phyloP scores from a whole-genome alignment of 108 stramenopile genomes.

The Skeletonema costatum region DNA sequence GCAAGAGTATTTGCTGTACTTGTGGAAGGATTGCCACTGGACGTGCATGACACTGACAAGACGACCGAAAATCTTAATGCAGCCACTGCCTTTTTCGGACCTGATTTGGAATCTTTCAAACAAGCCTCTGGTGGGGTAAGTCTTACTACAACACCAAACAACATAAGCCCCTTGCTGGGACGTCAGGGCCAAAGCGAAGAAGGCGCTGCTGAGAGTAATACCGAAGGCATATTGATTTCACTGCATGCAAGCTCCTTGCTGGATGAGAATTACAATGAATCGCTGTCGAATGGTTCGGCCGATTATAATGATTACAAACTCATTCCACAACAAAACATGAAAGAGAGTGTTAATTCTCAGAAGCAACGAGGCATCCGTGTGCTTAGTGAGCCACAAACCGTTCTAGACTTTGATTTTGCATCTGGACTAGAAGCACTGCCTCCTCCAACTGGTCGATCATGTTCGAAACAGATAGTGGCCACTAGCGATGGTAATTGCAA shows the following conservation, averaged over 20 bases:
- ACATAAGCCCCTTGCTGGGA: conserved; percentile 20
- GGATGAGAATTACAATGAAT: conserved; percentile 11
- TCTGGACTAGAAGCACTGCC: conserved; percentile 52
- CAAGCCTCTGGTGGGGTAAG: conserved; percentile 36
- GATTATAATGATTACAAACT: conserved; percentile 2
- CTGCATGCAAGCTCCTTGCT: conserved; percentile 44
- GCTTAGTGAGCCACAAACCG: conserved; percentile 54
- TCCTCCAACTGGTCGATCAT: conserved; percentile 42
- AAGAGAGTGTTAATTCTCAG: not conserved
- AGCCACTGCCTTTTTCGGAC: conserved; percentile 32
- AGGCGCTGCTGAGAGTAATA: not conserved
- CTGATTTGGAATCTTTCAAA: conserved; percentile 21
- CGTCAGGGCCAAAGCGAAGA: not conserved
- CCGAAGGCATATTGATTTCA: conserved; percentile 30
- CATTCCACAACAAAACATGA: not conserved
- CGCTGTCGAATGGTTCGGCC: not conserved
- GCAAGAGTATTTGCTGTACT: conserved; percentile 72
- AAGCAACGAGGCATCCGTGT: conserved; percentile 16
- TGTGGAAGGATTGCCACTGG: conserved; percentile 28
- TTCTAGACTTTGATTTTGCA: conserved; percentile 68
- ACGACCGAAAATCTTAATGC: conserved; percentile 6
- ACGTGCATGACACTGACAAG: not conserved
- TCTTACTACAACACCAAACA: conserved; percentile 8
- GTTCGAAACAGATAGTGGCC: conserved; percentile 15
- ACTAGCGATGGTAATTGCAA: conserved; percentile 55